A percentile compares a stretch with the other conserved stretches of the same genome.
Conservation (phyloP, 306 rosid genomes). For the Carpinus fangiana region DNA sequence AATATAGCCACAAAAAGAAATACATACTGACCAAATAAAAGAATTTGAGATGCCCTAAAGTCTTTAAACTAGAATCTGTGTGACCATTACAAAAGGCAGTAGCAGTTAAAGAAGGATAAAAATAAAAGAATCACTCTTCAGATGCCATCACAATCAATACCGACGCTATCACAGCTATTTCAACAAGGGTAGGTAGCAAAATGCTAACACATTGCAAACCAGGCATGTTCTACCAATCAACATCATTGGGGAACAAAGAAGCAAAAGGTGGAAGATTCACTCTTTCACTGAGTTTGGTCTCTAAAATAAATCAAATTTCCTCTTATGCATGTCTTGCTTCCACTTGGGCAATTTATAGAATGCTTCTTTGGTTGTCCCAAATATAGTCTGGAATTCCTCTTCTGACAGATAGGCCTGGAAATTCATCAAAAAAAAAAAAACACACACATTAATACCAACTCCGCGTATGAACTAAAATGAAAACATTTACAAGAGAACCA, state of each 20-base stretch:
- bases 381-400: constrained; percentile 65
- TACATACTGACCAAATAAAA: constrained; percentile 62
- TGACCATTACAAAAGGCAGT: constrained; percentile 53
- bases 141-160: constrained; percentile 67
- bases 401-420: constrained; percentile 84
- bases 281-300: constrained; percentile 23
- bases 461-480: constrained; percentile 8
- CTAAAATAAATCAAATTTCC: constrained; percentile 82
- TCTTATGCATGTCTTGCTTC: constrained; percentile 99
- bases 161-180: constrained; percentile 50
- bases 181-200: constrained; percentile 52
- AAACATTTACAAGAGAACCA: constrained; percentile 29
- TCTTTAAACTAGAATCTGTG: constrained; percentile 49
- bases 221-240: constrained; percentile 49
- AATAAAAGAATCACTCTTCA: constrained; percentile 61
- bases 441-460: constrained; percentile 18
- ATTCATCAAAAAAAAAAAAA: constrained; percentile 25
- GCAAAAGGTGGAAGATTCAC: constrained; percentile 34
- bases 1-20: constrained; percentile 36
- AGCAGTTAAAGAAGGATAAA: constrained; percentile 39
- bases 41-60: constrained; percentile 58
- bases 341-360: constrained; percentile 87
- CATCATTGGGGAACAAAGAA: constrained; percentile 43
- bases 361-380: constrained; percentile 74
- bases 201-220: constrained; percentile 45